Percentiles rank a stretch among this genome's conserved stretches.
phyloP scores from a whole-genome alignment of 768 basidiomycete species.

The Calocera viscosa region DNA sequence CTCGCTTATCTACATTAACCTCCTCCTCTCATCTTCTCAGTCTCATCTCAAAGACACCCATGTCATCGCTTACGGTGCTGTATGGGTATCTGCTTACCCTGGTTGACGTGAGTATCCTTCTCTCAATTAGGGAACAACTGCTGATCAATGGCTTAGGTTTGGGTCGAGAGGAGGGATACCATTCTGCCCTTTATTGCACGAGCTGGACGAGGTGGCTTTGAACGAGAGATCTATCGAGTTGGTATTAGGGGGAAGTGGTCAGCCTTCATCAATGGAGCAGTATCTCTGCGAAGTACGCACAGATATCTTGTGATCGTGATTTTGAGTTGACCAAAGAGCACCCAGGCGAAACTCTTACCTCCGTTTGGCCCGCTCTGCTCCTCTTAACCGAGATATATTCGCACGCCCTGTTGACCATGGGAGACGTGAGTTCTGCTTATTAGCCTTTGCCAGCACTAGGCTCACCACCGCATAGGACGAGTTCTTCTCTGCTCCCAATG shows the following conservation, averaged over 20 bases:
- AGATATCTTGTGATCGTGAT: not conserved
- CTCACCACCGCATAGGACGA: slow-evolving; percentile 42
- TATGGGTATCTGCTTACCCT: slow-evolving; percentile 48
- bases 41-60: slow-evolving; percentile 31
- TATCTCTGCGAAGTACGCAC: slow-evolving; percentile 28
- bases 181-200: slow-evolving; percentile 44
- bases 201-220: slow-evolving; percentile 46
- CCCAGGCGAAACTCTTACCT: slow-evolving; percentile 35
- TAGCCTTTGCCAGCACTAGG: no score
- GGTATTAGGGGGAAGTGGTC: slow-evolving; percentile 36
- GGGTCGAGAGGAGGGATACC: slow-evolving; percentile 45
- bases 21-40: slow-evolving; percentile 28
- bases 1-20: slow-evolving; percentile 49
- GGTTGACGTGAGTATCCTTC: slow-evolving; percentile 26
- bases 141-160: slow-evolving; percentile 22
- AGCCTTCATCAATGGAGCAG: slow-evolving; percentile 10
- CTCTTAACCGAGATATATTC: slow-evolving; percentile 72
- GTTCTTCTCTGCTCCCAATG: slow-evolving; percentile 53
- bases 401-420: slow-evolving; percentile 77
- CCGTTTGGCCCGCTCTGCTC: slow-evolving; percentile 56
- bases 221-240: slow-evolving; percentile 62
- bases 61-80: slow-evolving; percentile 36
- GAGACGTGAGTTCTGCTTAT: slow-evolving; percentile 35
- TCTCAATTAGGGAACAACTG: not conserved
- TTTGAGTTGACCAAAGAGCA: not conserved